Percentiles rank a stretch among this genome's conserved stretches.
These are phyloP conservation scores for Apiospora marii DNA, from an alignment of 2,329 filamentous ascomycete species.

Conservation along the genomic window DNA sequence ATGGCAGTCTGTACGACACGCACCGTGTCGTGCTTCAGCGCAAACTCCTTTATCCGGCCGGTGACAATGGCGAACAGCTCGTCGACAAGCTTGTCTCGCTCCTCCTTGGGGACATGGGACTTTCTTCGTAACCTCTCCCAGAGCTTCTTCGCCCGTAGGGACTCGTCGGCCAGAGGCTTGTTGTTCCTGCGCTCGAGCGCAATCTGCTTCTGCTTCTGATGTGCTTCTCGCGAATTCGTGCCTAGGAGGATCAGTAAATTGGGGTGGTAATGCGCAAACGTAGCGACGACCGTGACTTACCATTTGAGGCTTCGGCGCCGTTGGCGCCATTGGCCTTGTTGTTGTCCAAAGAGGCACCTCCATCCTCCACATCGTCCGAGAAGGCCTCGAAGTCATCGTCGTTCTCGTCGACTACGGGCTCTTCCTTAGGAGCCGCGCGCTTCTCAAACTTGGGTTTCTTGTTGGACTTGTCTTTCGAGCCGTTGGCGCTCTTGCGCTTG, in stretches of 20 bases:
- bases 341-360: constrained; percentile 56
- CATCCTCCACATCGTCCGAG: constrained; percentile 62
- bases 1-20: constrained; percentile 94
- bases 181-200: constrained; percentile 88
- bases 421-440: constrained; percentile 45
- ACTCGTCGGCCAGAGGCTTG: constrained; percentile 90
- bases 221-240: constrained; percentile 81
- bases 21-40: constrained; percentile 98
- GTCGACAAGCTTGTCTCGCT: constrained; percentile 84
- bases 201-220: constrained; percentile 90
- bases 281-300: background rate
- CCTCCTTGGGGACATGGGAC: constrained; percentile 89
- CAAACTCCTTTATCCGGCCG: constrained; percentile 91
- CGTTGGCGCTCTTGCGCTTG: constrained; percentile 61
- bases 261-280: background rate
- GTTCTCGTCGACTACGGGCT: constrained; percentile 39
- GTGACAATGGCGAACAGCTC: constrained; percentile 94
- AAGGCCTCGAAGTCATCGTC: constrained; percentile 50
- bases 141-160: constrained; percentile 91
- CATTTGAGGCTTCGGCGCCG: constrained; percentile 43
- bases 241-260: constrained; percentile 46
- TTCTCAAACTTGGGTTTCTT: constrained; percentile 47
- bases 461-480: constrained; percentile 51
- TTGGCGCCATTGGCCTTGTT: constrained; percentile 37
- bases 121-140: constrained; percentile 95